phyloP scores from a whole-genome alignment of 2,329 filamentous ascomycete species.

The Arthrobotrys entomopaga region DNA sequence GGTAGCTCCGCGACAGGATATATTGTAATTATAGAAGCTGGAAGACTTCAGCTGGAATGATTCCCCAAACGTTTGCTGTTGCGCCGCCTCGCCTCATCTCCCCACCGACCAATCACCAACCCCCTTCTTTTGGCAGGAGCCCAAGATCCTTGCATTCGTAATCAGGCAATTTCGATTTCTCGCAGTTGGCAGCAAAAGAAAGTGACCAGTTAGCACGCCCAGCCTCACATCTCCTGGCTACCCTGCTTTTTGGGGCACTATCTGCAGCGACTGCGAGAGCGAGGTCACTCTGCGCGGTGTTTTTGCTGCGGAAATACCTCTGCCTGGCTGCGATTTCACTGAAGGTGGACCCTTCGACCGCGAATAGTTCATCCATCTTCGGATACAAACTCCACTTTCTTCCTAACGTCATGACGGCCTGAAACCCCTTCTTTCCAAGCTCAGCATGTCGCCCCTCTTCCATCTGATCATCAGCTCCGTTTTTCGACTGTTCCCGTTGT shows the following conservation, averaged over 20 bases:
- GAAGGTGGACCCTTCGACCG: slow-evolving; percentile 36
- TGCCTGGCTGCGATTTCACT: slow-evolving; percentile 29
- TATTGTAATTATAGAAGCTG: neutral
- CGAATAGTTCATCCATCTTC: slow-evolving; percentile 42
- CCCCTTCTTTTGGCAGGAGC: slow-evolving; percentile 54
- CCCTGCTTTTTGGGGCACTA: slow-evolving; percentile 46
- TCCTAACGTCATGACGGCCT: slow-evolving; percentile 35
- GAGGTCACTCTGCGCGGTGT: slow-evolving; percentile 33
- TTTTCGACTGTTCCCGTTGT: slow-evolving; percentile 32
- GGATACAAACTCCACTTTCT: slow-evolving; percentile 42
- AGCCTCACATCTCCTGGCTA: slow-evolving; percentile 52
- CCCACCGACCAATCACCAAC: slow-evolving; percentile 50
- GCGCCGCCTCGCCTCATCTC: slow-evolving; percentile 23
- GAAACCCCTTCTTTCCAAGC: slow-evolving; percentile 32
- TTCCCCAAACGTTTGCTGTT: slow-evolving; percentile 32
- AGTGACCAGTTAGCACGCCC: slow-evolving; percentile 49
- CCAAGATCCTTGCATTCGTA: slow-evolving; percentile 50
- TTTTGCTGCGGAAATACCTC: slow-evolving; percentile 38
- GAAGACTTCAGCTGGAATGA: slow-evolving; percentile 23
- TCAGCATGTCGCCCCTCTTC: slow-evolving; percentile 51
- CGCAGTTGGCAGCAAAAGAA: slow-evolving; percentile 10
- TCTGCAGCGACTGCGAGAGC: slow-evolving; percentile 2
- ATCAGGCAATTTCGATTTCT: slow-evolving; percentile 54
- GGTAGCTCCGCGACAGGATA: neutral
- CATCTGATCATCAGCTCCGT: slow-evolving; percentile 33